Conservation (phyloP, 2,329 filamentous ascomycete genomes). For the Botryotinia calthae region DNA sequence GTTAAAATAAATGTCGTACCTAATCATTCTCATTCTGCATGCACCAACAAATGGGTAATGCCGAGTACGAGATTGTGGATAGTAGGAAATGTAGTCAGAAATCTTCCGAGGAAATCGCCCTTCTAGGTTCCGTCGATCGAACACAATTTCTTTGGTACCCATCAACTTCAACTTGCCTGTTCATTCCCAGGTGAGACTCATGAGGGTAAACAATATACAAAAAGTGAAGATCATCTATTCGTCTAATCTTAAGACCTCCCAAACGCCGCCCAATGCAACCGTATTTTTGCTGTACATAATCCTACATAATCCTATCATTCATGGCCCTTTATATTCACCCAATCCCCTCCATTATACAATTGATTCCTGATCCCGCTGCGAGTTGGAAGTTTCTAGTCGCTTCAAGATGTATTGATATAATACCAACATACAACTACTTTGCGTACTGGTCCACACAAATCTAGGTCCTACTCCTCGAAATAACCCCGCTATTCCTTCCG, state of each 20-base stretch:
- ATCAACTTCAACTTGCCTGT: background rate
- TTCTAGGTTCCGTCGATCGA: background rate
- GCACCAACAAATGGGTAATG: background rate
- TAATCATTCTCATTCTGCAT: background rate
- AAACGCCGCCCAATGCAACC: conserved; percentile 19
- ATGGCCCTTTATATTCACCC: background rate
- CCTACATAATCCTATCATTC: conserved; percentile 19
- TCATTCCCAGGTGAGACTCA: background rate
- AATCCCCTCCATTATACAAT: conserved; percentile 26
- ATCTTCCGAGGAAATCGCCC: background rate
- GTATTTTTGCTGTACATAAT: conserved; percentile 19
- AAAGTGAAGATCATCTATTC: conserved; percentile 24
- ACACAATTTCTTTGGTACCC: background rate
- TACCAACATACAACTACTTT: conserved; percentile 95
- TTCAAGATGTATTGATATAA: conserved; percentile 86
- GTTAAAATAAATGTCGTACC: background rate
- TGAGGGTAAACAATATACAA: background rate
- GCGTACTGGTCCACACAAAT: conserved; percentile 94
- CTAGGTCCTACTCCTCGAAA: conserved; percentile 93
- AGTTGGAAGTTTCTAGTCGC: conserved; percentile 58
- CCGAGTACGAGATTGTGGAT: background rate
- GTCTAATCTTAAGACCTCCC: conserved; percentile 17
- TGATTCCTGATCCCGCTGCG: conserved; percentile 27
- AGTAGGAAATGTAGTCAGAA: background rate
- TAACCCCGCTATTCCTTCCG: conserved; percentile 84